These are phyloP conservation scores for Microsporum audouinii DNA, from an alignment of 2,329 filamentous ascomycete species.

Conservation along the genomic window DNA sequence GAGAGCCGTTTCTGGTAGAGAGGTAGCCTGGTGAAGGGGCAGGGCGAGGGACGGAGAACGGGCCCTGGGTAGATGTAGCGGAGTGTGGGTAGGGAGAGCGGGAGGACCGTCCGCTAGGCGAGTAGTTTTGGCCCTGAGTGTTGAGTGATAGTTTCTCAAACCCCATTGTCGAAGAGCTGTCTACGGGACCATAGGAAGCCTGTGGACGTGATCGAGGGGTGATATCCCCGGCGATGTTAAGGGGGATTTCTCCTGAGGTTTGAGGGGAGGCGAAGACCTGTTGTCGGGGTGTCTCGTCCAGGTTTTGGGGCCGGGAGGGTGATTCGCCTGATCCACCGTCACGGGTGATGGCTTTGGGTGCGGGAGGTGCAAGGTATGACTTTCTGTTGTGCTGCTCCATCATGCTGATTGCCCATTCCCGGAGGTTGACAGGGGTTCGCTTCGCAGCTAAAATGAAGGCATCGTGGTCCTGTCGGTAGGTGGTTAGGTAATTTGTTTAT, in stretches of 20 bases:
- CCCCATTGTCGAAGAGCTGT: conserved; percentile 25
- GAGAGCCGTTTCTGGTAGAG: conserved; percentile 15
- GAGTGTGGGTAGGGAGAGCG: conserved; percentile 8
- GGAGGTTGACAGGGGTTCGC: conserved; percentile 84
- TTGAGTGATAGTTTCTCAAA: conserved; percentile 35
- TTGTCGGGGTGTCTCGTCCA: conserved; percentile 32
- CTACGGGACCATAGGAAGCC: conserved; percentile 10
- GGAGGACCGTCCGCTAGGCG: not conserved
- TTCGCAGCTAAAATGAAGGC: conserved; percentile 94
- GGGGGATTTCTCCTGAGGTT: conserved; percentile 61
- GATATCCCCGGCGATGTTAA: conserved; percentile 30
- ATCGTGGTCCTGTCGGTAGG: conserved; percentile 59
- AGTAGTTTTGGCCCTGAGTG: conserved; percentile 7
- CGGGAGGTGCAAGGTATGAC: conserved; percentile 76
- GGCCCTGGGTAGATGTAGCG: conserved; percentile 8
- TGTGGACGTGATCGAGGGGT: conserved; percentile 11
- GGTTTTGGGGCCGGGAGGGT: conserved; percentile 20
- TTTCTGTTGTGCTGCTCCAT: conserved; percentile 94
- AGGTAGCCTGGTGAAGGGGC: conserved; percentile 11
- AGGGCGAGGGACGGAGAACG: conserved; percentile 9
- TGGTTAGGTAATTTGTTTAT: not conserved
- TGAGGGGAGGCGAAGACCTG: conserved; percentile 49
- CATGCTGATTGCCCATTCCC: conserved; percentile 85
- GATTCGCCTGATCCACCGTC: conserved; percentile 45
- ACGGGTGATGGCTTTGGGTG: conserved; percentile 63